phyloP scores from a whole-genome alignment of 331 rosid genomes.

The Malus hybrid region DNA sequence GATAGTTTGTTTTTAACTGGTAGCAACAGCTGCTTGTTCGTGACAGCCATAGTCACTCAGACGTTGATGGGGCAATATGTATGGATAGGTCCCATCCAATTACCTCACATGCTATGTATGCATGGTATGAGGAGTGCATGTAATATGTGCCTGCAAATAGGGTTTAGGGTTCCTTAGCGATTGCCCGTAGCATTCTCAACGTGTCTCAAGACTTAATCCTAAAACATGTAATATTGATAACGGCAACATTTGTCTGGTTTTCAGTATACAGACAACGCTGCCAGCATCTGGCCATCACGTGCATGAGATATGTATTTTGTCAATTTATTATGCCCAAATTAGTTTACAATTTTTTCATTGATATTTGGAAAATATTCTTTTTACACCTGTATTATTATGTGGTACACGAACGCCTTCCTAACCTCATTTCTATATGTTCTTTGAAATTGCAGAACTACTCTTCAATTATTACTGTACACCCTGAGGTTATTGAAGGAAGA shows the following conservation, averaged over 20 bases:
- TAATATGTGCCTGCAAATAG: background rate
- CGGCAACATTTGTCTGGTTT: background rate
- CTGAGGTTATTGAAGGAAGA: conserved; percentile 44
- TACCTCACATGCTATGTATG: background rate
- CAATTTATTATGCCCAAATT: background rate
- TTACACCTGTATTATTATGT: background rate
- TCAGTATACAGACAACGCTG: background rate
- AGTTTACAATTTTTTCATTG: background rate
- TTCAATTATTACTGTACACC: conserved; percentile 40
- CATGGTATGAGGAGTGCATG: background rate
- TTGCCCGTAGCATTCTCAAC: background rate
- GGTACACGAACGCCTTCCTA: background rate
- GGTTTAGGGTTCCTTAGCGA: background rate
- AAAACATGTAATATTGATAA: background rate
- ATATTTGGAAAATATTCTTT: background rate
- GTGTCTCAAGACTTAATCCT: background rate
- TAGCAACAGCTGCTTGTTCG: background rate
- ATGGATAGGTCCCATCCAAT: background rate
- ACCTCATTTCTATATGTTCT: conserved; percentile 4
- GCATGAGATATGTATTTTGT: background rate
- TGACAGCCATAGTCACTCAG: background rate
- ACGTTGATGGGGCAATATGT: background rate
- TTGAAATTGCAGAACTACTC: conserved; percentile 39
- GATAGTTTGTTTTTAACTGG: background rate
- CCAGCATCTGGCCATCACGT: background rate